phyloP scores from a whole-genome alignment of 495 filamentous ascomycete genomes.

The Oleoguttula mirabilis region DNA sequence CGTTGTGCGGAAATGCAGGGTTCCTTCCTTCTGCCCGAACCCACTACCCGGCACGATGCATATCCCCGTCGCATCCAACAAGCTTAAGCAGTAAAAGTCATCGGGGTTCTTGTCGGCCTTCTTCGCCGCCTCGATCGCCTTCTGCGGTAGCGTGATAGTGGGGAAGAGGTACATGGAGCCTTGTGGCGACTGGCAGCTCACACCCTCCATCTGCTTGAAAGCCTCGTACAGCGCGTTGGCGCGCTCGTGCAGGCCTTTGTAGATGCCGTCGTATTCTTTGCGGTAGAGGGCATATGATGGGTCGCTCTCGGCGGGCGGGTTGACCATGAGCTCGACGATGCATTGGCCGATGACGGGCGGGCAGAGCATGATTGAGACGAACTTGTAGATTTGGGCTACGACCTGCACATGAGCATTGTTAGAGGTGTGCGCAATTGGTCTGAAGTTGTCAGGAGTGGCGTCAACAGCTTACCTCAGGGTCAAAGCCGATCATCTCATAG shows the following conservation, averaged over 20 bases:
- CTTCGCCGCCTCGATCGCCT: slow-evolving; percentile 62
- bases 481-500: slow-evolving; percentile 87
- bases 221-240: slow-evolving; percentile 77
- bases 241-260: slow-evolving; percentile 57
- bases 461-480: slow-evolving; percentile 38
- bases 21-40: slow-evolving; percentile 87
- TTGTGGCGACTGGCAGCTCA: slow-evolving; percentile 72
- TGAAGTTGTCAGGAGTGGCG: neutral
- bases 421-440: too few relatives aligned
- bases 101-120: slow-evolving; percentile 65
- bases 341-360: slow-evolving; percentile 92
- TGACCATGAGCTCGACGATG: slow-evolving; percentile 91
- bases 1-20: slow-evolving; percentile 89
- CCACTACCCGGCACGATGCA: slow-evolving; percentile 86
- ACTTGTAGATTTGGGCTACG: slow-evolving; percentile 92
- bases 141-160: slow-evolving; percentile 63
- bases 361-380: slow-evolving; percentile 89
- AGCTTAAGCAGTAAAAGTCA: slow-evolving; percentile 82
- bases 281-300: slow-evolving; percentile 72
- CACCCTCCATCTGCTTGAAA: slow-evolving; percentile 90
- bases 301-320: slow-evolving; percentile 73
- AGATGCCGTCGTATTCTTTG: slow-evolving; percentile 72
- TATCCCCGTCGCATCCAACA: slow-evolving; percentile 91
- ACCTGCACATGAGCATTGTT: slow-evolving; percentile 46
- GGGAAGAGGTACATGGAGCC: slow-evolving; percentile 99